Percentiles rank a stretch among this genome's conserved stretches.
phyloP scores from a whole-genome alignment of 345 rosid species.

The Toxicodendron radicans region DNA sequence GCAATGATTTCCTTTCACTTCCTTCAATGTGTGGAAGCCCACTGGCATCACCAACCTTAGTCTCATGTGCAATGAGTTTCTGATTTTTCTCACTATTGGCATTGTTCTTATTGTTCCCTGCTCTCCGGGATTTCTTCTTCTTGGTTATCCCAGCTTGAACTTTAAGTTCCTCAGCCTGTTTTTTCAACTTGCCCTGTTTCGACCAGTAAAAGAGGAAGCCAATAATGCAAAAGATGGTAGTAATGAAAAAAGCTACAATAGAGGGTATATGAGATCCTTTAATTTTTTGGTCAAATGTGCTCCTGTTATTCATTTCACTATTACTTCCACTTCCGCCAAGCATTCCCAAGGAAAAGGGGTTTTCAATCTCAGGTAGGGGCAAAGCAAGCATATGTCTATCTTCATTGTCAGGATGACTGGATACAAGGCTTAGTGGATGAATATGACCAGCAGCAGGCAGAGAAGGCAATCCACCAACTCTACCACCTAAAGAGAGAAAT shows the following conservation, averaged over 20 bases:
- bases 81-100: slow-evolving; percentile 29
- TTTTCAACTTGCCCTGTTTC: slow-evolving; percentile 36
- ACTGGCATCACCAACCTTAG: slow-evolving; percentile 15
- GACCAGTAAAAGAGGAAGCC: slow-evolving; percentile 32
- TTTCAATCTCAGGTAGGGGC: slow-evolving; percentile 38
- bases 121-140: slow-evolving; percentile 42
- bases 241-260: slow-evolving; percentile 23
- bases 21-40: slow-evolving; percentile 29
- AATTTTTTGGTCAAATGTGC: slow-evolving; percentile 22
- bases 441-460: slow-evolving; percentile 38
- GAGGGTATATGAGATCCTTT: slow-evolving; percentile 17
- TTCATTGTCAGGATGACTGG: slow-evolving; percentile 42
- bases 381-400: slow-evolving; percentile 36
- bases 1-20: slow-evolving; percentile 25
- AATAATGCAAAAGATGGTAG: slow-evolving; percentile 34
- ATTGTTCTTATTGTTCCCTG: slow-evolving; percentile 42
- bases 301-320: slow-evolving; percentile 17
- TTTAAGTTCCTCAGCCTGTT: slow-evolving; percentile 38
- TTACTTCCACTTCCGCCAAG: slow-evolving; percentile 31
- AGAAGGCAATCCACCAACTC: slow-evolving; percentile 30
- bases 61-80: slow-evolving; percentile 24
- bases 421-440: slow-evolving; percentile 31
- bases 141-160: slow-evolving; percentile 27
- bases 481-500: slow-evolving; percentile 33
- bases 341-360: slow-evolving; percentile 25